Percentiles rank a stretch among this genome's conserved stretches.
Evolutionary conservation across 1,284 basidiomycete species (phyloP).

Genomic region (Inonotus obliquus): DNA sequence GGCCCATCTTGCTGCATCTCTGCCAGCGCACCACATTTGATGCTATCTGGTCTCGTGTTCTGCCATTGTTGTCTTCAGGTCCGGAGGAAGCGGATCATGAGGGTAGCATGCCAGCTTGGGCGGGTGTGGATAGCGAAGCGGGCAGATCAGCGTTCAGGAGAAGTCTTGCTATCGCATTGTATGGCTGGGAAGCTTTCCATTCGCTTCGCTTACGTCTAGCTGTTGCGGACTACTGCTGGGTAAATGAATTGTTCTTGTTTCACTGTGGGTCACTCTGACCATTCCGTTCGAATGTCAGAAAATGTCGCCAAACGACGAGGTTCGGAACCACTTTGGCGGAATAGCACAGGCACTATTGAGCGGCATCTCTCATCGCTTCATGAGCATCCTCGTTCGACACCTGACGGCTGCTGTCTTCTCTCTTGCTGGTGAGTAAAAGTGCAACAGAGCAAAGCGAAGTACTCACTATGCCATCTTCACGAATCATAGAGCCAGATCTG

Average conservation of each 20-base stretch:
- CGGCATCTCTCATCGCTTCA: constrained; percentile 47
- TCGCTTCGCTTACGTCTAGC: constrained; percentile 51
- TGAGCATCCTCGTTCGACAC: constrained; percentile 55
- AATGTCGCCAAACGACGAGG: constrained; percentile 36
- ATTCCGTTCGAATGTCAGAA: constrained; percentile 31
- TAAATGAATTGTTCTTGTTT: constrained; percentile 25
- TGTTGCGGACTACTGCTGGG: constrained; percentile 62
- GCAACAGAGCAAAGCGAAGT: constrained; percentile 16
- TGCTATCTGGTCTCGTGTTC: constrained; percentile 40
- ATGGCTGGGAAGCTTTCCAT: constrained; percentile 51
- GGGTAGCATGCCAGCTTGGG: constrained; percentile 30
- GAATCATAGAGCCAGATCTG: constrained; percentile 16
- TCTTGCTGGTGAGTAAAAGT: constrained; percentile 40
- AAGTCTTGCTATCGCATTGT: constrained; percentile 52
- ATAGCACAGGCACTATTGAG: constrained; percentile 47
- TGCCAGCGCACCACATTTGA: constrained; percentile 31
- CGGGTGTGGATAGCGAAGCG: constrained; percentile 26
- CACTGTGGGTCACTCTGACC: background rate
- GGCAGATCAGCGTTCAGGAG: constrained; percentile 40
- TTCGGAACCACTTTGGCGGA: constrained; percentile 41
- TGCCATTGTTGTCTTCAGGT: constrained; percentile 34
- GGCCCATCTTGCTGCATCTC: constrained; percentile 48
- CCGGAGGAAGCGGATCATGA: constrained; percentile 32
- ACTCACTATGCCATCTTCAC: background rate
- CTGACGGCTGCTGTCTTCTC: constrained; percentile 39